phyloP scores from a whole-genome alignment of 805 yeast genomes.

The Cyberlindnera japonica region DNA sequence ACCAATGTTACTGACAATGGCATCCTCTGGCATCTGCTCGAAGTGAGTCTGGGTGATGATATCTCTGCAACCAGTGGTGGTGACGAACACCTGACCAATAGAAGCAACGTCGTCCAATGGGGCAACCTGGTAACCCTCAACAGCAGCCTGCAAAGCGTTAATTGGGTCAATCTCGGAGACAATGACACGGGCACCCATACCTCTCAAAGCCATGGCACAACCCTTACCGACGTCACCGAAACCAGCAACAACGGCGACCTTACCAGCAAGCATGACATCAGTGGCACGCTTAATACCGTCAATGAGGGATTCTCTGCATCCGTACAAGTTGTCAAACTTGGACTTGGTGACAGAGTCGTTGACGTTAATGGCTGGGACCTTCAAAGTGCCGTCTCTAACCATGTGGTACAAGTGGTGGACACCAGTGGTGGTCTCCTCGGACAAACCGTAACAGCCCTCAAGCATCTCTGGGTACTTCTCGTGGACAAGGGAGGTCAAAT shows the following conservation, averaged over 20 bases:
- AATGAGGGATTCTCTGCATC: slow-evolving; percentile 97
- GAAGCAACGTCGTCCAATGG: slow-evolving; percentile 93
- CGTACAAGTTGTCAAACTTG: slow-evolving; percentile 98
- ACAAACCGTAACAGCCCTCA: slow-evolving; percentile 89
- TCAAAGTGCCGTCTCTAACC: slow-evolving; percentile 81
- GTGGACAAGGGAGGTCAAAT: slow-evolving; percentile 93
- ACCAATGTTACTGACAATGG: slow-evolving; percentile 99
- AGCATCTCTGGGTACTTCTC: slow-evolving; percentile 97
- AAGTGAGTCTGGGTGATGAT: slow-evolving; percentile 89
- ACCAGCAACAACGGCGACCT: slow-evolving; percentile 98
- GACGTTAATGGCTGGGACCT: slow-evolving; percentile 99
- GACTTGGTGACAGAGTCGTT: slow-evolving; percentile 99
- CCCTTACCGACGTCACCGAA: slow-evolving; percentile 99
- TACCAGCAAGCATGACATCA: slow-evolving; percentile 99
- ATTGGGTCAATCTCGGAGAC: slow-evolving; percentile 98
- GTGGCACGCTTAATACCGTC: slow-evolving; percentile 99
- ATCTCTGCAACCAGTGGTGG: slow-evolving; percentile 99
- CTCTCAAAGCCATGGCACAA: slow-evolving; percentile 97
- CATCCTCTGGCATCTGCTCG: slow-evolving; percentile 94
- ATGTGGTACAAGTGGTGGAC: slow-evolving; percentile 98
- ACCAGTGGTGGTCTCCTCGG: slow-evolving; percentile 99
- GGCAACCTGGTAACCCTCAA: slow-evolving; percentile 95
- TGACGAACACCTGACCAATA: slow-evolving; percentile 94
- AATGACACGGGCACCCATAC: slow-evolving; percentile 99
- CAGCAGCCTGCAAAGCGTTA: slow-evolving; percentile 99